phyloP scores from a whole-genome alignment of 2,329 filamentous ascomycete species.

The Aureobasidium sp. region DNA sequence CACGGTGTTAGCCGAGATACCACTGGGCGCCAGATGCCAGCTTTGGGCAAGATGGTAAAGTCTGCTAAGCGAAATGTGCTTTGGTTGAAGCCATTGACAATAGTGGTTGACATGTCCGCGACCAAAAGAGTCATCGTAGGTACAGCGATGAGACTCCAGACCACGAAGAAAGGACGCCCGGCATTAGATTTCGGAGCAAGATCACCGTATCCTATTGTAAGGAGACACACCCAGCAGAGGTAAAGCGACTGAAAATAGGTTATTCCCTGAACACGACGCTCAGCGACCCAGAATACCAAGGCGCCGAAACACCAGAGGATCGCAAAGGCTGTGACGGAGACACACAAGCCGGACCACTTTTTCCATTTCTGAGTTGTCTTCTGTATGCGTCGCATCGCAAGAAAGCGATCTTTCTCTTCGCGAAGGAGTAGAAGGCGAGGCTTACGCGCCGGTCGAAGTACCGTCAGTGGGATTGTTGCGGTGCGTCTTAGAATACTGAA shows the following conservation, averaged over 20 bases:
- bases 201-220: conserved; percentile 92
- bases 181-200: conserved; percentile 79
- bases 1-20: conserved; percentile 46
- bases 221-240: conserved; percentile 84
- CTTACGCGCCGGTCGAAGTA: conserved; percentile 28
- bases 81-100: conserved; percentile 73
- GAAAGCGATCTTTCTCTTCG: conserved; percentile 47
- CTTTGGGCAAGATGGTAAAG: conserved; percentile 71
- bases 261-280: conserved; percentile 61
- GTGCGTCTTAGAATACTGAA: conserved; percentile 19
- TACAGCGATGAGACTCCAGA: conserved; percentile 88
- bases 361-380: conserved; percentile 68
- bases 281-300: conserved; percentile 73
- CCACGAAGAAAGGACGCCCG: conserved; percentile 89
- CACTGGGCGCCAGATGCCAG: conserved; percentile 60
- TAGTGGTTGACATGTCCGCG: conserved; percentile 84
- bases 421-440: conserved; percentile 63
- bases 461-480: conserved; percentile 24
- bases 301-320: conserved; percentile 86
- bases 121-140: conserved; percentile 92
- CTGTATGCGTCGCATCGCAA: conserved; percentile 79
- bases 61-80: conserved; percentile 68
- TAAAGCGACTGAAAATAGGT: conserved; percentile 86
- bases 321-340: conserved; percentile 74
- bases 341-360: conserved; percentile 76